A percentile compares a stretch with the other conserved stretches of the same genome.
Evolutionary conservation across 1,284 basidiomycete genomes (phyloP).

Genomic region (Salmacisia buchloeana): DNA sequence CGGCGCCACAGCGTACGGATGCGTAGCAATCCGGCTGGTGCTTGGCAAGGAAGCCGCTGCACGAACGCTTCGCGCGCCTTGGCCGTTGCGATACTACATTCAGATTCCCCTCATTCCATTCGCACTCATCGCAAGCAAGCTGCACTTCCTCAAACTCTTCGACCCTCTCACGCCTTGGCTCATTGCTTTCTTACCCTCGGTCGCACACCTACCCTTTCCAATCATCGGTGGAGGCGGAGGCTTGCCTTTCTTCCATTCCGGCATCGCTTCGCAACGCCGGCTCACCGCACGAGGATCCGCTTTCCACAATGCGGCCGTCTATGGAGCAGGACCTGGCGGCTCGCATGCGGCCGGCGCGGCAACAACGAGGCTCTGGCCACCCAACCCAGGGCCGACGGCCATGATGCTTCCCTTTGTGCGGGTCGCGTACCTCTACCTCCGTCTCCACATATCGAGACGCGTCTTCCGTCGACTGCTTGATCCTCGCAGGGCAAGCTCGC

Average conservation of each 20-base stretch:
- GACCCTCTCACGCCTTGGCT: conserved; percentile 38
- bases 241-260: no score
- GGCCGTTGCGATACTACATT: conserved; percentile 43
- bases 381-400: conserved; percentile 6
- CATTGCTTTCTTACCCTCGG: conserved; percentile 31
- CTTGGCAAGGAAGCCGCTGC: conserved; percentile 28
- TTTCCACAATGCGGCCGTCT: background rate
- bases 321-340: background rate
- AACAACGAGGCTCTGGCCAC: background rate
- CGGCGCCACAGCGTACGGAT: conserved; percentile 30
- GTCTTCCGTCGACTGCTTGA: conserved; percentile 27
- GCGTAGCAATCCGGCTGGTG: conserved; percentile 29
- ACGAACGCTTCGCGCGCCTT: conserved; percentile 25
- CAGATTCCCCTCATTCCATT: conserved; percentile 46
- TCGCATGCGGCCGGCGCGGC: no score
- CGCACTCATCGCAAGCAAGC: conserved; percentile 32
- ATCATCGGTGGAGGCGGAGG: conserved; percentile 11
- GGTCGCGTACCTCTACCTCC: conserved; percentile 32
- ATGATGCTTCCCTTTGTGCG: conserved; percentile 42
- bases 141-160: conserved; percentile 23
- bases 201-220: conserved; percentile 23
- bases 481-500: conserved; percentile 16
- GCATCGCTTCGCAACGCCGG: background rate
- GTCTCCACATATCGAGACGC: conserved; percentile 16
- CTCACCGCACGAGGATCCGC: background rate